A percentile compares a stretch with the other conserved stretches of the same genome.
phyloP scores from a whole-genome alignment of 495 filamentous ascomycete genomes.

The Aspergillus funiculosus region DNA sequence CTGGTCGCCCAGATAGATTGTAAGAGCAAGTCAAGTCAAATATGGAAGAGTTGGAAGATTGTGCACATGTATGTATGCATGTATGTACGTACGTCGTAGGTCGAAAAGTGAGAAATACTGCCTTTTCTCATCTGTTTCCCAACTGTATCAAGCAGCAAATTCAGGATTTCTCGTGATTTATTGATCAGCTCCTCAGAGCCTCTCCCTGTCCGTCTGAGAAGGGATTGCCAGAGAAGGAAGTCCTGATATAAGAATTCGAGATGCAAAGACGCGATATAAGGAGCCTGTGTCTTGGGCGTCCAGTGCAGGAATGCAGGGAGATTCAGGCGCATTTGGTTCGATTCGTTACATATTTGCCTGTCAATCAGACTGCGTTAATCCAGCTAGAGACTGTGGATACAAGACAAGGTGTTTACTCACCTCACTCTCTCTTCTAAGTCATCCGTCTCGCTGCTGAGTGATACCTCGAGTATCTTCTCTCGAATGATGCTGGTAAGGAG shows the following conservation, averaged over 20 bases:
- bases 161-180: conserved; percentile 46
- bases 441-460: conserved; percentile 33
- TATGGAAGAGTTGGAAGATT: too few relatives aligned
- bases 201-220: conserved; percentile 23
- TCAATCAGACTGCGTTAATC: not conserved
- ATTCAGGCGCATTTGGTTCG: conserved; percentile 1
- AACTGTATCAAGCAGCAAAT: conserved; percentile 72
- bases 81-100: conserved; percentile 5
- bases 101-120: not conserved
- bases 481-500: conserved; percentile 39
- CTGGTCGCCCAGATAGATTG: too few relatives aligned
- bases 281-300: conserved; percentile 6
- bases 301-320: conserved; percentile 23
- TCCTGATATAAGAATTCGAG: conserved; percentile 47
- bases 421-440: conserved; percentile 19
- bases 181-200: not conserved
- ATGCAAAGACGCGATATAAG: conserved; percentile 16
- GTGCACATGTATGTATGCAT: too few relatives aligned
- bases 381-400: not conserved
- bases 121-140: conserved; percentile 1
- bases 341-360: conserved; percentile 16
- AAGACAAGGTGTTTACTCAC: conserved; percentile 11
- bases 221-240: conserved; percentile 48
- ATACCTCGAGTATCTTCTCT: conserved; percentile 52
- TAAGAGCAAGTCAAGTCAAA: too few relatives aligned